phyloP scores from a whole-genome alignment of 257 asterid species.

The Anisodus tanguticus region DNA sequence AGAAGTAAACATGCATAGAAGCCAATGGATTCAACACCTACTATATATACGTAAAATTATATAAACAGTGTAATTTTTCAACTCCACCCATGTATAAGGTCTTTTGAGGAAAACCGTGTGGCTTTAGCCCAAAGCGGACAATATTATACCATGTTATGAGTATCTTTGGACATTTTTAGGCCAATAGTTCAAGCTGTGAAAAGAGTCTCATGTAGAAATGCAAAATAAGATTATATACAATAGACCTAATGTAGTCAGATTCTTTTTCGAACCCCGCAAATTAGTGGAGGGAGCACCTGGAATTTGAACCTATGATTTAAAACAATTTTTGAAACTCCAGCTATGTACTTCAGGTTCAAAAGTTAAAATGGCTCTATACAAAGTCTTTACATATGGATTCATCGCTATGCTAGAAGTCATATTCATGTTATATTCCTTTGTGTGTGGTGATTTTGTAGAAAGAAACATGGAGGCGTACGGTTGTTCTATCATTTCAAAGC shows the following conservation, averaged over 20 bases:
- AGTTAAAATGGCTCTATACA: background rate
- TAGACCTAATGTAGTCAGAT: background rate
- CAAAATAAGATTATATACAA: background rate
- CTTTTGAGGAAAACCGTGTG: no score
- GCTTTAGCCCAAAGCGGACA: no score
- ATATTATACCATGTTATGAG: no score
- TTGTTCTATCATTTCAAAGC: conserved; percentile 86
- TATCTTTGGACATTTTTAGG: no score
- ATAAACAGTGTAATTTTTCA: no score
- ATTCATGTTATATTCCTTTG: background rate
- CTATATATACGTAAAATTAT: no score
- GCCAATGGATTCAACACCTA: no score
- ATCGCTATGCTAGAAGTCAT: background rate
- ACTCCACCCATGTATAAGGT: no score
- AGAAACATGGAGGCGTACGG: conserved; percentile 63
- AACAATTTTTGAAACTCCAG: background rate
- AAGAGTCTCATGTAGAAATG: background rate
- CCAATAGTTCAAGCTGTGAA: no score
- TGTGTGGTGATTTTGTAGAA: conserved; percentile 37
- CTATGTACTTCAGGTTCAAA: background rate
- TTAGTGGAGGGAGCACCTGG: accelerated
- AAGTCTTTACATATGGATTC: conserved; percentile 1
- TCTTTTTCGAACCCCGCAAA: background rate
- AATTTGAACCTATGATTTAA: background rate
- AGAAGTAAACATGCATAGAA: no score